phyloP scores from a whole-genome alignment of 257 asterid species.

The Jacaranda mimosifolia region DNA sequence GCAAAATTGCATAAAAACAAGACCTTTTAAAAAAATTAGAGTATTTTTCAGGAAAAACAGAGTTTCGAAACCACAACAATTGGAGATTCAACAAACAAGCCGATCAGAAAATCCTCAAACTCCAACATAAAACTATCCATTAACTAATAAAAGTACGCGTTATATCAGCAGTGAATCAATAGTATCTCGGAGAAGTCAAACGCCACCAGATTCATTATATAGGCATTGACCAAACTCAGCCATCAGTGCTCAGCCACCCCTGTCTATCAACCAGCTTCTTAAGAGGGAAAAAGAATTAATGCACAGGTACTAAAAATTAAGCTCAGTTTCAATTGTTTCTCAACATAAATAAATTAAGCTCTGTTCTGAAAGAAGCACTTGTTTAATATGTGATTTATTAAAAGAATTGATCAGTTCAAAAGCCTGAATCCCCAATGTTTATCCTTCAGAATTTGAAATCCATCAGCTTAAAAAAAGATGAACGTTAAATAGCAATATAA shows the following conservation, averaged over 20 bases:
- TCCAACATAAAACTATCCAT: no score
- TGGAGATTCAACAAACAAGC: no score
- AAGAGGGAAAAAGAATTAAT: background rate
- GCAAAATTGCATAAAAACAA: conserved; percentile 4
- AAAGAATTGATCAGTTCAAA: background rate
- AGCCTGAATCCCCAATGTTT: no score
- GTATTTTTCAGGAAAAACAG: background rate
- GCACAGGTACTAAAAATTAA: background rate
- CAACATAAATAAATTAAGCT: background rate
- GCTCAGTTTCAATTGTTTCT: conserved; percentile 7
- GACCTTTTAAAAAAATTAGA: background rate
- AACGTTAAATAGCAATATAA: background rate
- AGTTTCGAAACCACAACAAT: background rate
- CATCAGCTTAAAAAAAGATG: background rate
- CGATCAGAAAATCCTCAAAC: no score
- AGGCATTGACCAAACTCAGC: background rate
- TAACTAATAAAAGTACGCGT: no score
- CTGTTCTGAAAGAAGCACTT: background rate
- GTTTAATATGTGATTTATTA: background rate
- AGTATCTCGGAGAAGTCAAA: background rate
- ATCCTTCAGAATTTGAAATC: background rate
- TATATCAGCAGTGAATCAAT: no score
- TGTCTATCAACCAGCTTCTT: background rate
- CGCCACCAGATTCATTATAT: background rate
- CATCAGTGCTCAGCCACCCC: background rate